phyloP scores from a whole-genome alignment of 805 yeast species.

The Lachancea sp. region DNA sequence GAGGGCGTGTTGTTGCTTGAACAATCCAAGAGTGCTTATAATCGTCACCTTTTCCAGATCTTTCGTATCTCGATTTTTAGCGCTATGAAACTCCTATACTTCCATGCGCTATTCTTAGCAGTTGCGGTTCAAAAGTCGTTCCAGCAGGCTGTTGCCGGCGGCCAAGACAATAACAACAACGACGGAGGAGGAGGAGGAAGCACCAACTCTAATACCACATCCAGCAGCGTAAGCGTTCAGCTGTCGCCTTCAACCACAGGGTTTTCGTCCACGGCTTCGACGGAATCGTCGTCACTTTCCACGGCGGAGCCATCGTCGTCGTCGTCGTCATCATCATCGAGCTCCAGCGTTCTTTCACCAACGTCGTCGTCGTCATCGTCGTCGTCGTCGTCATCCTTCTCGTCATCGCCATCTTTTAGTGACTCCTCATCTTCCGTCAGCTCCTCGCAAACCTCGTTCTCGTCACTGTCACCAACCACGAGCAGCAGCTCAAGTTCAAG shows the following conservation, averaged over 20 bases:
- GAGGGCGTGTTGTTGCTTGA: no score
- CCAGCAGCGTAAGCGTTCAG: not conserved
- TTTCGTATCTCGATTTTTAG: not conserved
- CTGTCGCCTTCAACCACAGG: not conserved
- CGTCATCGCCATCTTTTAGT: slow-evolving; percentile 2
- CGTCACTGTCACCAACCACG: no score
- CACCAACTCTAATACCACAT: slow-evolving; percentile 1
- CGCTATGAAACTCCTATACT: not conserved
- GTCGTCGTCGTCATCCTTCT: not conserved
- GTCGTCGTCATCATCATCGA: no score
- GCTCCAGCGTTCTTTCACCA: not conserved
- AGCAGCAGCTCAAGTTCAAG: no score
- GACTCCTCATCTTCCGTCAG: slow-evolving; percentile 8
- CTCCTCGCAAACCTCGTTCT: no score
- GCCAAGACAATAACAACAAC: not conserved
- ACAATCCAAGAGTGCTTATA: no score
- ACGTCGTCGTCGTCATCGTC: not conserved
- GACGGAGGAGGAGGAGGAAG: not conserved
- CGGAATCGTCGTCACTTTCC: no score
- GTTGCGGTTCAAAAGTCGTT: slow-evolving; percentile 5
- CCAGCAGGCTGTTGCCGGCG: slow-evolving; percentile 7
- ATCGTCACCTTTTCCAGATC: not conserved
- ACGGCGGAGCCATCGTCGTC: no score
- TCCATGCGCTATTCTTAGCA: slow-evolving; percentile 11
- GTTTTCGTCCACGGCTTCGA: no score